Conservation (phyloP, 768 basidiomycete species). For the Lentinula aciculospora region DNA sequence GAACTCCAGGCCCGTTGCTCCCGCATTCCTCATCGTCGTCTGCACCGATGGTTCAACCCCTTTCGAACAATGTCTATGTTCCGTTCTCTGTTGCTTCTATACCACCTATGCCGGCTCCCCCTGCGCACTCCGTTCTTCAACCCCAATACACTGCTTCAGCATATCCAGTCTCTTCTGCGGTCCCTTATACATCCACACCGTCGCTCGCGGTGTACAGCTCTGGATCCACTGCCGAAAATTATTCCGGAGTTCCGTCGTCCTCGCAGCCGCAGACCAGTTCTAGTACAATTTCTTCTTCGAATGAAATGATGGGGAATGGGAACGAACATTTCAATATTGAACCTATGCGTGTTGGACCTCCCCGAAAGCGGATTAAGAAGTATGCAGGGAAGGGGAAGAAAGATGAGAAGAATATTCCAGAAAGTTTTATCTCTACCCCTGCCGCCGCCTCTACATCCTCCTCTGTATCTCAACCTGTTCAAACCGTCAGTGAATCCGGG, state of each 20-base stretch:
- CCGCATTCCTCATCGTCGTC: background rate
- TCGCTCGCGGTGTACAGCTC: background rate
- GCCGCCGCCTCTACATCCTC: background rate
- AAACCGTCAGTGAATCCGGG: background rate
- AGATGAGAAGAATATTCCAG: background rate
- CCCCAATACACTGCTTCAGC: background rate
- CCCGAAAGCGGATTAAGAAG: background rate
- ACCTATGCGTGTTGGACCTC: background rate
- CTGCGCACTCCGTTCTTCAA: too few species aligned
- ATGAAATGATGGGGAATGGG: background rate
- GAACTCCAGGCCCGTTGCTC: background rate
- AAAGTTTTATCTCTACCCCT: background rate
- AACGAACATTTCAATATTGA: background rate
- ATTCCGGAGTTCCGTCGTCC: too few species aligned
- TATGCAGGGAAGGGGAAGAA: background rate
- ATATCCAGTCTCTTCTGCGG: background rate
- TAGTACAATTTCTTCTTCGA: background rate
- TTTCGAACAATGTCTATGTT: background rate
- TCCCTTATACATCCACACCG: background rate
- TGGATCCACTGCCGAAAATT: background rate
- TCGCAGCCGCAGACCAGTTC: background rate
- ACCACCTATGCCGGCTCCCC: background rate
- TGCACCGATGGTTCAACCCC: background rate
- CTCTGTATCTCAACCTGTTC: too few species aligned
- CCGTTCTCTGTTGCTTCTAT: background rate